Conservation (phyloP, 768 basidiomycete genomes). For the Trametes cingulata region DNA sequence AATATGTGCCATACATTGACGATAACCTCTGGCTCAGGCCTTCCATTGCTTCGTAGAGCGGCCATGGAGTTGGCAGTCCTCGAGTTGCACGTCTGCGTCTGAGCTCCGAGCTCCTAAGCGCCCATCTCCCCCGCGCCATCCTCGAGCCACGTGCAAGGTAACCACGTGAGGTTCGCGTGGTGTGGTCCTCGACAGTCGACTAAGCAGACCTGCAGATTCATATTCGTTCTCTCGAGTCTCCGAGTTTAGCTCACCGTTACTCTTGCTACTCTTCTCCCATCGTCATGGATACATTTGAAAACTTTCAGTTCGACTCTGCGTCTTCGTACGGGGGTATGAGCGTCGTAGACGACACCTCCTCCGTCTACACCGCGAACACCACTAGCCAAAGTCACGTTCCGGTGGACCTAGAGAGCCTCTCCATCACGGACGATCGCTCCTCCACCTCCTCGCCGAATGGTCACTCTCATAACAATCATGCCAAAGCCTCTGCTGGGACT, state of each 20-base stretch:
- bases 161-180: slow-evolving; percentile 21
- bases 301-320: slow-evolving; percentile 82
- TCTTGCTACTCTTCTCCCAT: slow-evolving; percentile 3
- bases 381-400: slow-evolving; percentile 46
- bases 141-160: background rate
- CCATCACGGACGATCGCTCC: slow-evolving; percentile 65
- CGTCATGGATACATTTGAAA: slow-evolving; percentile 79
- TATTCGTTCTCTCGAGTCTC: slow-evolving; percentile 4
- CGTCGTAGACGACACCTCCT: slow-evolving; percentile 77
- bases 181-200: slow-evolving; percentile 9
- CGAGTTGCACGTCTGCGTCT: background rate
- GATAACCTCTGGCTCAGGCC: slow-evolving; percentile 65
- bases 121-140: too few species aligned
- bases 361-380: slow-evolving; percentile 76
- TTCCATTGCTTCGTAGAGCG: slow-evolving; percentile 47
- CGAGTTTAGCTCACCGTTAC: background rate
- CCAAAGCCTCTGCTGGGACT: slow-evolving; percentile 22
- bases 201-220: slow-evolving; percentile 19
- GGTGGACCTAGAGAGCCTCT: slow-evolving; percentile 67
- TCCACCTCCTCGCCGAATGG: slow-evolving; percentile 36
- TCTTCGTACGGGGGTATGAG: slow-evolving; percentile 77
- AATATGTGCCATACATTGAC: slow-evolving; percentile 50
- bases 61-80: slow-evolving; percentile 1
- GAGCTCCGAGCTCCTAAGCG: background rate
- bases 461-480: slow-evolving; percentile 39